Conservation (phyloP, 2,329 filamentous ascomycete species). For the Epichloe festucae region DNA sequence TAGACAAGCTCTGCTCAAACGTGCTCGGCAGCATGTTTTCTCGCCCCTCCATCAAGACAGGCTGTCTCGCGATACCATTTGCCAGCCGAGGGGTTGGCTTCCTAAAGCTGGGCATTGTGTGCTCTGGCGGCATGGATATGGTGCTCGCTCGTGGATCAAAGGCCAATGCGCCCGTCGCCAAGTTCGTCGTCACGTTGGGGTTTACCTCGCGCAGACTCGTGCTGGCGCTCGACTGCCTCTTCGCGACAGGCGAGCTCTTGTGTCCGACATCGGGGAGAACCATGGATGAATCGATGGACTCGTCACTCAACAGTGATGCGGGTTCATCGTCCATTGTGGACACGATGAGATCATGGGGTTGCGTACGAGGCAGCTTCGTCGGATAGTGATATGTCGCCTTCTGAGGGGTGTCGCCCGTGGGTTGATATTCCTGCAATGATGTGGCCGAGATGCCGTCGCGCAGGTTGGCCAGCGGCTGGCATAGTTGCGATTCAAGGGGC, state of each 20-base stretch:
- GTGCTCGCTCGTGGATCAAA: constrained; percentile 32
- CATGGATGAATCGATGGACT: constrained; percentile 22
- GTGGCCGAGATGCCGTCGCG: constrained; percentile 54
- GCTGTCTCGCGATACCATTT: constrained; percentile 20
- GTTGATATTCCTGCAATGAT: constrained; percentile 62
- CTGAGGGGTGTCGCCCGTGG: constrained; percentile 77
- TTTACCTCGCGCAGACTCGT: constrained; percentile 44
- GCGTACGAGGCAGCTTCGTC: constrained; percentile 62
- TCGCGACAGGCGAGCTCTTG: constrained; percentile 15
- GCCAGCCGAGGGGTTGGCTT: constrained; percentile 21
- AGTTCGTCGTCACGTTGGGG: constrained; percentile 33
- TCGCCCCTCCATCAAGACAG: constrained; percentile 28
- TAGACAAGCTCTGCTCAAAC: constrained; percentile 32
- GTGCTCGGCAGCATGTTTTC: constrained; percentile 37
- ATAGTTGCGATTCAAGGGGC: constrained; percentile 46
- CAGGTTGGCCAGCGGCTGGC: constrained; percentile 58
- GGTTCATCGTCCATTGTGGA: constrained; percentile 24
- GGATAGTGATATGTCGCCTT: constrained; percentile 75
- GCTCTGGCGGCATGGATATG: constrained; percentile 27
- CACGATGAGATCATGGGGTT: constrained; percentile 31
- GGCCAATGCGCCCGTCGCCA: constrained; percentile 21
- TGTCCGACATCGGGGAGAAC: constrained; percentile 13
- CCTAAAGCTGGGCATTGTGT: constrained; percentile 36
- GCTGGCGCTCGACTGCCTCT: constrained; percentile 12
- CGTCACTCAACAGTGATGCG: background rate